Conservation (phyloP, 441 rosid species). For the Gossypium aridum region DNA sequence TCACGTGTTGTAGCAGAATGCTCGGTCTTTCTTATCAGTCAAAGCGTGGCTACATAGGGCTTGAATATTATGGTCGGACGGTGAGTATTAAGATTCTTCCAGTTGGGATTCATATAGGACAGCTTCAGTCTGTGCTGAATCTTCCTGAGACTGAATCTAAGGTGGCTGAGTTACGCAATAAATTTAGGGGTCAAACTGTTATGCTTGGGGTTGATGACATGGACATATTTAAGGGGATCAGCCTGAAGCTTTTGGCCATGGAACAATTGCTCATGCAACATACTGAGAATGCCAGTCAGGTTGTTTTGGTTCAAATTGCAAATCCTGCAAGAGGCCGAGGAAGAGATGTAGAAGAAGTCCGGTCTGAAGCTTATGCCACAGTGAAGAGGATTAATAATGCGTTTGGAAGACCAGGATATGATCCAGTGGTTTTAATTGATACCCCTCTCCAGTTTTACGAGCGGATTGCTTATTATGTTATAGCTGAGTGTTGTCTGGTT, state of each 20-base stretch:
- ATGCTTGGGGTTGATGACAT: constrained; percentile 87
- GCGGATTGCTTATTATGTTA: constrained; percentile 69
- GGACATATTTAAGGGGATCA: constrained; percentile 90
- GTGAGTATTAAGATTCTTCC: constrained; percentile 84
- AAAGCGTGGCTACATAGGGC: constrained; percentile 71
- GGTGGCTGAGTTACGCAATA: constrained; percentile 55
- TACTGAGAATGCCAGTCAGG: constrained; percentile 53
- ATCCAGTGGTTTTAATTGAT: constrained; percentile 63
- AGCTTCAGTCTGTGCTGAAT: constrained; percentile 62
- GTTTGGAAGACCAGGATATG: constrained; percentile 70
- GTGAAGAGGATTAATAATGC: constrained; percentile 58
- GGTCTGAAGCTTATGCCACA: constrained; percentile 53
- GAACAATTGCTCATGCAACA: constrained; percentile 67
- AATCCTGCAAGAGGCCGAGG: constrained; percentile 93
- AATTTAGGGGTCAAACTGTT: constrained; percentile 52
- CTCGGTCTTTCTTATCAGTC: constrained; percentile 59
- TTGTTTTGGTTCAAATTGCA: constrained; percentile 84
- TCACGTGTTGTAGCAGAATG: constrained; percentile 87
- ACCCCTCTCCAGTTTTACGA: constrained; percentile 69
- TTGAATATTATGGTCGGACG: constrained; percentile 77
- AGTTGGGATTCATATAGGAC: constrained; percentile 76
- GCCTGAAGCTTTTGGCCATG: constrained; percentile 48
- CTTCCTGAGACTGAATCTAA: constrained; percentile 20
- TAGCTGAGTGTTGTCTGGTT: constrained; percentile 86
- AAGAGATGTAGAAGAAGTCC: constrained; percentile 69